These are phyloP conservation scores for Daldinia concentrica DNA, from an alignment of 495 filamentous ascomycete species.

Conservation along the genomic window DNA sequence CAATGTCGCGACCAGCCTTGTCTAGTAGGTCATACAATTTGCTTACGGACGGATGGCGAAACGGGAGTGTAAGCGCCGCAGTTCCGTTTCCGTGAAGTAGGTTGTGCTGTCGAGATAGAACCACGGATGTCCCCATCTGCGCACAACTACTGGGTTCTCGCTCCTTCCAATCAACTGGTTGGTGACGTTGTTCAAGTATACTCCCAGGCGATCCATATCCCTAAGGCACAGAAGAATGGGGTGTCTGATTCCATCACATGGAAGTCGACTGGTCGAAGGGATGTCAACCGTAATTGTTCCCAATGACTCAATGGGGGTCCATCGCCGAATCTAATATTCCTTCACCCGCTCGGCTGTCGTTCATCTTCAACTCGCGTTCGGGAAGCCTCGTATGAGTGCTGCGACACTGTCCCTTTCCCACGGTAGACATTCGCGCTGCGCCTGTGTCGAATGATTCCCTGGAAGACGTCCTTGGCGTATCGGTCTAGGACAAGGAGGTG, in stretches of 20 bases:
- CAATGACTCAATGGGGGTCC: slow-evolving; percentile 2
- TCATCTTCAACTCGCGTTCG: neutral
- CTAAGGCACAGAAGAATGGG: slow-evolving; percentile 5
- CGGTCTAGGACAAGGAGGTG: neutral
- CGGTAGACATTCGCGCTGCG: neutral
- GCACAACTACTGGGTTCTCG: neutral
- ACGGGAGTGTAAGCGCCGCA: neutral
- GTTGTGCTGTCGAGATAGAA: neutral
- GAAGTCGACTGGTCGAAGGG: neutral
- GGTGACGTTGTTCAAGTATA: too few species aligned
- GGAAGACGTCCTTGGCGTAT: too few species aligned
- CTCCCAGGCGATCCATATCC: slow-evolving; percentile 5
- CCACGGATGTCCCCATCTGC: neutral
- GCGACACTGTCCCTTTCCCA: neutral
- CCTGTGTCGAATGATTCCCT: neutral
- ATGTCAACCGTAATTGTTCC: slow-evolving; percentile 3
- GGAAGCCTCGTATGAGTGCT: neutral
- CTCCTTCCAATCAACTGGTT: neutral
- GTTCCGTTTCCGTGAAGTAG: slow-evolving; percentile 8
- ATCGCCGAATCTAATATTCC: slow-evolving; percentile 9
- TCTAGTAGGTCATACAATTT: slow-evolving; percentile 8
- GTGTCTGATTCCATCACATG: slow-evolving; percentile 5
- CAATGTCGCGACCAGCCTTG: neutral
- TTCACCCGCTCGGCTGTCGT: neutral
- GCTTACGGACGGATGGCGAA: neutral